These are phyloP conservation scores for Fusarium cicatricum DNA, from an alignment of 2,329 filamentous ascomycete species.

Conservation along the genomic window DNA sequence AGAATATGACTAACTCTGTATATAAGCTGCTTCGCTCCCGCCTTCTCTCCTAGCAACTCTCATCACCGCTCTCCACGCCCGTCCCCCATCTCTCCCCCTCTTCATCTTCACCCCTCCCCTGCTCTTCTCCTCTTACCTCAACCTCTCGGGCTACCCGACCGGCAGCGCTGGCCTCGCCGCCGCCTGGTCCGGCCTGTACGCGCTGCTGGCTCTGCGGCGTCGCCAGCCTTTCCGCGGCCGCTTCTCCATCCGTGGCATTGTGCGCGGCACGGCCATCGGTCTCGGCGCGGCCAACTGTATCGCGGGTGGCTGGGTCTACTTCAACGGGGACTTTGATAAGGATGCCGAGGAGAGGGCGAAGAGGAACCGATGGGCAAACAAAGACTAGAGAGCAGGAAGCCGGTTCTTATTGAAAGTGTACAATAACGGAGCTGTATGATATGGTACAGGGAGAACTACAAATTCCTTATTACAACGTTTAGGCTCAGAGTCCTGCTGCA, in stretches of 20 bases:
- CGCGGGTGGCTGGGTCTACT: slow-evolving; percentile 62
- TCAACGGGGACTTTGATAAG: slow-evolving; percentile 57
- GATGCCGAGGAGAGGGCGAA: slow-evolving; percentile 59
- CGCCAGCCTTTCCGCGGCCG: slow-evolving; percentile 52
- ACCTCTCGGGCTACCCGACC: slow-evolving; percentile 65
- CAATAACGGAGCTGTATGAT: slow-evolving; percentile 25
- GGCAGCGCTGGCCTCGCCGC: slow-evolving; percentile 64
- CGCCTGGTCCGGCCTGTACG: slow-evolving; percentile 66
- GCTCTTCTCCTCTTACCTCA: slow-evolving; percentile 66
- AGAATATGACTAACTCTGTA: slow-evolving; percentile 11
- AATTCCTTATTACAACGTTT: no score
- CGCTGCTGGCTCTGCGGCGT: slow-evolving; percentile 61
- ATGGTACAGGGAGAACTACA: neutral
- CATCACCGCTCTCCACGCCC: slow-evolving; percentile 63
- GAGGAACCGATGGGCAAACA: slow-evolving; percentile 60
- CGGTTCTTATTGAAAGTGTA: slow-evolving; percentile 3
- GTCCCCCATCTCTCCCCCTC: slow-evolving; percentile 62
- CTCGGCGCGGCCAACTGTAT: slow-evolving; percentile 58
- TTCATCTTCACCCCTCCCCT: slow-evolving; percentile 62
- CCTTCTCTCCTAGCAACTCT: slow-evolving; percentile 65
- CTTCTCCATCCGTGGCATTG: slow-evolving; percentile 58
- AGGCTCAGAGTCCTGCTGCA: no score
- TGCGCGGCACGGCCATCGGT: slow-evolving; percentile 60
- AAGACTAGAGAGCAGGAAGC: slow-evolving; percentile 13
- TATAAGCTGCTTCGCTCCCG: slow-evolving; percentile 62